These are phyloP conservation scores for Ailanthus altissimus DNA, from an alignment of 345 rosid species.

Conservation along the genomic window DNA sequence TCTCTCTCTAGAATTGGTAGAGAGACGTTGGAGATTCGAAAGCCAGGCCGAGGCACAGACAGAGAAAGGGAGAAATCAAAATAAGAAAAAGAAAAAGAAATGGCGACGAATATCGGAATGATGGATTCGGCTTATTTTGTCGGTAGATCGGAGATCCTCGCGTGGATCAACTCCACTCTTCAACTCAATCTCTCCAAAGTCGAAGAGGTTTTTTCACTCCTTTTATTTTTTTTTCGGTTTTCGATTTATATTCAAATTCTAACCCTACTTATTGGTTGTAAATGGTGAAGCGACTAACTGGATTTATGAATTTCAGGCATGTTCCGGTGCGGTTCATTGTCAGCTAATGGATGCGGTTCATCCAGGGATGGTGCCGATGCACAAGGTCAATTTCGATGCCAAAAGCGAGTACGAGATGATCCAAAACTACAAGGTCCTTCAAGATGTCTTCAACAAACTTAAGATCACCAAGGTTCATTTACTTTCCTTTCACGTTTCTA, in stretches of 20 bases:
- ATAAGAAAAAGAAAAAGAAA: not conserved
- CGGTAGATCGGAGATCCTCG: conserved; percentile 93
- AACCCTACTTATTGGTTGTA: not conserved
- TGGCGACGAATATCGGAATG: conserved; percentile 90
- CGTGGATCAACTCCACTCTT: conserved; percentile 92
- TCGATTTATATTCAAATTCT: not conserved
- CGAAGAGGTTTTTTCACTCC: conserved; percentile 65
- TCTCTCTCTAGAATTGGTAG: not conserved
- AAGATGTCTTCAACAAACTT: conserved; percentile 94
- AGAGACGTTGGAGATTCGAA: conserved; percentile 36
- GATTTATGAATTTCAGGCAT: conserved; percentile 51
- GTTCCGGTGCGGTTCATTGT: conserved; percentile 91
- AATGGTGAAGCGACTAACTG: not conserved
- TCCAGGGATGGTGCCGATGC: conserved; percentile 95
- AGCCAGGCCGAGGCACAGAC: too few species aligned
- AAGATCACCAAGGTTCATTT: conserved; percentile 80
- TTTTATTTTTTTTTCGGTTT: not conserved
- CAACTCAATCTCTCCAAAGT: conserved; percentile 93
- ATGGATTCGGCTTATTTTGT: conserved; percentile 95
- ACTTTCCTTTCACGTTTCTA: not conserved
- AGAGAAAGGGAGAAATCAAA: not conserved
- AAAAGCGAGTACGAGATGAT: conserved; percentile 98
- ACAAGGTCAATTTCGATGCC: conserved; percentile 95
- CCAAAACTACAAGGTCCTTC: conserved; percentile 93
- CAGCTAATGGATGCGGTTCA: conserved; percentile 91